Percentiles rank a stretch among this genome's conserved stretches.
Conservation (phyloP, 306 rosid genomes). For the Quercus agrifolia region DNA sequence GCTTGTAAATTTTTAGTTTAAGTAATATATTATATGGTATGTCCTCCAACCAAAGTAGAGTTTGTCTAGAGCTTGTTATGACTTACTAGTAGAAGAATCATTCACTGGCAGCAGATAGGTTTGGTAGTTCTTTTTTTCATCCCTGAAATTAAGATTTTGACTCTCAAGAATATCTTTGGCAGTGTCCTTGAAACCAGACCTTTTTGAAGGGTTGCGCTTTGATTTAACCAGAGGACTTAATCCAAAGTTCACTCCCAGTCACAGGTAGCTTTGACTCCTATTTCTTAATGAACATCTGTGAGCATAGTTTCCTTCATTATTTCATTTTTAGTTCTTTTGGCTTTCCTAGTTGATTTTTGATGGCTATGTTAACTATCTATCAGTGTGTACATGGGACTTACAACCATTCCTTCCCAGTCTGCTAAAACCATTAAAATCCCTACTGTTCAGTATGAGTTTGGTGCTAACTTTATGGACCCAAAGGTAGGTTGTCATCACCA, state of each 20-base stretch:
- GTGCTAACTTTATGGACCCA: slow-evolving; percentile 89
- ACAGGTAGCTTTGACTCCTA: slow-evolving; percentile 49
- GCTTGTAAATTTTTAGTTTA: too few relatives aligned
- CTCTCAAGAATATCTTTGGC: not conserved
- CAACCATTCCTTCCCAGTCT: slow-evolving; percentile 85
- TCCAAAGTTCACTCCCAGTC: slow-evolving; percentile 88
- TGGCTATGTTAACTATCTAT: not conserved
- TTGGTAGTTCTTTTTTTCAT: not conserved
- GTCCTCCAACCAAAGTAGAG: too few relatives aligned
- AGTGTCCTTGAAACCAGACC: slow-evolving; percentile 96
- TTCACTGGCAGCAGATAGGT: not conserved
- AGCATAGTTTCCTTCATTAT: not conserved
- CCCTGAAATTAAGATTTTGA: not conserved
- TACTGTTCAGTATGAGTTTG: slow-evolving; percentile 86
- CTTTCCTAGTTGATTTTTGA: not conserved
- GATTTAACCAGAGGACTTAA: slow-evolving; percentile 92
- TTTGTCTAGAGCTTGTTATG: not conserved
- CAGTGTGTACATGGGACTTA: slow-evolving; percentile 88
- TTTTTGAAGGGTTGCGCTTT: slow-evolving; percentile 89
- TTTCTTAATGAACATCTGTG: not conserved
- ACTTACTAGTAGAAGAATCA: not conserved
- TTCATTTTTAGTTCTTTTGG: not conserved
- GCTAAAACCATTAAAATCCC: slow-evolving; percentile 81
- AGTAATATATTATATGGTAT: too few relatives aligned
- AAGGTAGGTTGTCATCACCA: slow-evolving; percentile 38